These are phyloP conservation scores for Pythium utonaiense DNA, from an alignment of 352 stramenopile species.

Conservation along the genomic window DNA sequence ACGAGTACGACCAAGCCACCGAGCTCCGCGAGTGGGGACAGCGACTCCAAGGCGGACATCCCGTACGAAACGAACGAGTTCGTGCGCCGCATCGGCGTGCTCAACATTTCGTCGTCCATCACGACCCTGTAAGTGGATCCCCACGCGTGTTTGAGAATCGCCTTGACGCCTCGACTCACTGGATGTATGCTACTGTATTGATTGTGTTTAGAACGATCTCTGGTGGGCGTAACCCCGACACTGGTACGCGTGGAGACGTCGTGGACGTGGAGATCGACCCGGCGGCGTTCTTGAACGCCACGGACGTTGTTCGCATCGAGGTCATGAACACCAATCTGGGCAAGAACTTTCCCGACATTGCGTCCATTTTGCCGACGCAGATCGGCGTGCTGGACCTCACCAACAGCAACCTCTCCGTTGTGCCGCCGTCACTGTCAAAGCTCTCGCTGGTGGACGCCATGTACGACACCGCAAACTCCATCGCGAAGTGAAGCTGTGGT, in stretches of 20 bases:
- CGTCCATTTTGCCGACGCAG: background rate
- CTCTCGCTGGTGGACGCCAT: constrained; percentile 8
- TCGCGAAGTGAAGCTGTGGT: too few relatives aligned
- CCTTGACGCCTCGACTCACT: background rate
- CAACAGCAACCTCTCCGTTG: constrained; percentile 15
- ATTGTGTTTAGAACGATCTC: constrained; percentile 9
- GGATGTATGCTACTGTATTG: background rate
- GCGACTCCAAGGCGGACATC: background rate
- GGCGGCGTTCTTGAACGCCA: background rate
- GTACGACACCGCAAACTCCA: background rate
- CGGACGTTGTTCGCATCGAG: constrained; percentile 1
- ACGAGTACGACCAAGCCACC: background rate
- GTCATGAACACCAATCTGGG: constrained; percentile 20
- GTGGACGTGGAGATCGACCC: constrained; percentile 19
- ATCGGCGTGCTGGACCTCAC: constrained; percentile 2
- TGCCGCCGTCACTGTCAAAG: constrained; percentile 1
- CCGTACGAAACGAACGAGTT: constrained; percentile 23
- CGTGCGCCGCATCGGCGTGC: constrained; percentile 9
- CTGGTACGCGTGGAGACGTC: constrained; percentile 4
- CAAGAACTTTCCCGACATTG: constrained; percentile 7
- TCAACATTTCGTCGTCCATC: background rate
- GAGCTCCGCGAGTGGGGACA: background rate
- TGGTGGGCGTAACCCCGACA: constrained; percentile 13
- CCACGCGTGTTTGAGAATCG: too few relatives aligned
- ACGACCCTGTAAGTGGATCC: constrained; percentile 10